phyloP scores from a whole-genome alignment of 495 filamentous ascomycete species.

The Podospora pseudoanserina region DNA sequence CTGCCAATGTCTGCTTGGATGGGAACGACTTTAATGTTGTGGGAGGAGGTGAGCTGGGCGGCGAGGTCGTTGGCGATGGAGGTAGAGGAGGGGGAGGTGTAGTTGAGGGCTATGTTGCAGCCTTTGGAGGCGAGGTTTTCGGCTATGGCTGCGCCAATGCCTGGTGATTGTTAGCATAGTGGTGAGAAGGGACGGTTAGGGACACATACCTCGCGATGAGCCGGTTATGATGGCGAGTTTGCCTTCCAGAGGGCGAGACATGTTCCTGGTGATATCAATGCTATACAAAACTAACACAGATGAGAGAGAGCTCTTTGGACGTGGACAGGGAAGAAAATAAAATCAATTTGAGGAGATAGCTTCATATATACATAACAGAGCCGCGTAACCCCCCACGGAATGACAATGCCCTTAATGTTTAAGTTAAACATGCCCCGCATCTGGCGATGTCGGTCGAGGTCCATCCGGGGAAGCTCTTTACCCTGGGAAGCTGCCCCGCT shows the following conservation, averaged over 20 bases:
- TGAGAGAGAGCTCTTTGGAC: background rate
- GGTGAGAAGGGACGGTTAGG: background rate
- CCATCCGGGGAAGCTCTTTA: constrained; percentile 1
- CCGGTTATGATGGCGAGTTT: constrained; percentile 79
- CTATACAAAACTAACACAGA: background rate
- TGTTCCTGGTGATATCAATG: constrained; percentile 13
- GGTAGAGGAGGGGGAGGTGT: constrained; percentile 52
- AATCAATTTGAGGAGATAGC: background rate
- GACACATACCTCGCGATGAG: constrained; percentile 60
- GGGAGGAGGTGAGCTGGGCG: constrained; percentile 35
- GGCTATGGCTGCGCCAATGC: constrained; percentile 82
- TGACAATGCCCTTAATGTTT: background rate
- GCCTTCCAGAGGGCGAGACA: constrained; percentile 51
- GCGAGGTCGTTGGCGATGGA: constrained; percentile 31
- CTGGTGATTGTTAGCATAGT: constrained; percentile 40
- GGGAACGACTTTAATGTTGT: constrained; percentile 38
- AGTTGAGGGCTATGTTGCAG: constrained; percentile 64
- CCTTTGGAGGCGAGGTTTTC: constrained; percentile 75
- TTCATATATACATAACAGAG: constrained; percentile 15
- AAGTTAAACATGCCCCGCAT: constrained; percentile 15
- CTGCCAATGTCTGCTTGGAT: constrained; percentile 48
- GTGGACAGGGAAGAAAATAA: background rate
- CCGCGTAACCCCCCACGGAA: constrained; percentile 7
- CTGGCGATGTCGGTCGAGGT: constrained; percentile 10
- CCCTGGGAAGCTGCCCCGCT: constrained; percentile 26